phyloP scores from a whole-genome alignment of 305 asterid genomes.

The Rubia peregrina region DNA sequence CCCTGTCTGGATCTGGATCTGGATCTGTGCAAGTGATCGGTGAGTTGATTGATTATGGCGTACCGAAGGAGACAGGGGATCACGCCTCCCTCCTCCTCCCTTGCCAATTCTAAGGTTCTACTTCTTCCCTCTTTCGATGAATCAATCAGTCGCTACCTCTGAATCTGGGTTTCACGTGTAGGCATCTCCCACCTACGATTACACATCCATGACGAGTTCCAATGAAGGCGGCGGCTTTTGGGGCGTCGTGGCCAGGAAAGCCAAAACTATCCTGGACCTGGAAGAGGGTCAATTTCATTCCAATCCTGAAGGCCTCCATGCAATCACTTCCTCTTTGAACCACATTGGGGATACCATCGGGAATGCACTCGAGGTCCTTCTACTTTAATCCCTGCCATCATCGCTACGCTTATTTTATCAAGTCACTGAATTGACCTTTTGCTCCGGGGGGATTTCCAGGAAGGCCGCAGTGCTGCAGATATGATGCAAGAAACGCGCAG shows the following conservation, averaged over 20 bases:
- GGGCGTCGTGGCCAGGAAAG: slow-evolving; percentile 91
- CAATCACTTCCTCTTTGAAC: slow-evolving; percentile 54
- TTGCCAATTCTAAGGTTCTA: slow-evolving; percentile 26
- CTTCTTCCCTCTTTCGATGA: too few species aligned
- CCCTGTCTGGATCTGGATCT: too few species aligned
- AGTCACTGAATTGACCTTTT: neutral
- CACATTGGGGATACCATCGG: slow-evolving; percentile 59
- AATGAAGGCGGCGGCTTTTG: slow-evolving; percentile 69
- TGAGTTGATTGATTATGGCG: slow-evolving; percentile 31
- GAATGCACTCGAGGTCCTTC: slow-evolving; percentile 57
- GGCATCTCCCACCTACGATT: slow-evolving; percentile 57
- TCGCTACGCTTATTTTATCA: too few species aligned
- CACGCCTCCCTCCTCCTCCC: slow-evolving; percentile 35
- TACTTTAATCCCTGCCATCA: too few species aligned
- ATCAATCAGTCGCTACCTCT: too few species aligned
- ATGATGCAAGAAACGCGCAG: slow-evolving; percentile 52
- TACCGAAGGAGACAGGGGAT: slow-evolving; percentile 53
- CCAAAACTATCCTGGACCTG: slow-evolving; percentile 63
- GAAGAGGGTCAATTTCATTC: slow-evolving; percentile 34
- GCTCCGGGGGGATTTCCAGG: slow-evolving; percentile 28
- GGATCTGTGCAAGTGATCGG: neutral
- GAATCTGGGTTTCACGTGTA: neutral
- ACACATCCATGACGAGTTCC: slow-evolving; percentile 48
- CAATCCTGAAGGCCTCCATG: slow-evolving; percentile 50
- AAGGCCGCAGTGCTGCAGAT: slow-evolving; percentile 55